Evolutionary conservation across 371 early-diverging fungal genomes (phyloP), one percentile per base, ranked within the genome.

Genomic region (Rhizopus delemar): DNA sequence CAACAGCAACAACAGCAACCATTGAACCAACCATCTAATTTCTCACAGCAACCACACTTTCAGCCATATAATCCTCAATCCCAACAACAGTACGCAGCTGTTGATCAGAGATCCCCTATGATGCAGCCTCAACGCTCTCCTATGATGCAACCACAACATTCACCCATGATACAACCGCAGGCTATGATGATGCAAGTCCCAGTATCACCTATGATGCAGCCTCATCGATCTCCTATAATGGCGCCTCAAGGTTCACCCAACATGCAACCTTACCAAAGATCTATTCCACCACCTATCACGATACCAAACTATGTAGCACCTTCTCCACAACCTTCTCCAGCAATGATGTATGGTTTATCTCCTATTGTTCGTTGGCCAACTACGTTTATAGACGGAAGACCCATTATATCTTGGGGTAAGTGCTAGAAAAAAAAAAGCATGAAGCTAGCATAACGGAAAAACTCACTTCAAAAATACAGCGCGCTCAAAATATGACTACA

Each of bases 381-480:
- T 11, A 46, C 63, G 7, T 63, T 67, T 31, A 57, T 68, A 4
- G 75, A 78, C 54, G 74, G 74, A n/a, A 56, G 63, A 35, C 68
- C 70, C 2, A 62, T 78, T 29, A 46, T 63, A 41, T 69, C 63
- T 49, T 75, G 75, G 78, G 75, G 78, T 73, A 70, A 75, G 22
- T 22, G 2, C 22, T 22, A 49, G 32, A 50, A 46, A 22, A n/a
- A n/a, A 5, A 34, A 15, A 29, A 16, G 11, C 8, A 9, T 7
- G 16, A 6, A 13, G 11, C 8, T 13, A 38, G 39, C 11, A 38
- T 4, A 38, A 4, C 39, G 8, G 11, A 11, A 38, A 38, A 8
- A 2, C 39, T 58, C 31, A 41, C 22, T 36, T 59, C 22, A 9
- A 36, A 5, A 43, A 38, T 59, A 33, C 63, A 78, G 78, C 66